phyloP scores from a whole-genome alignment of 1,284 basidiomycete genomes.

The Boletus smithii region DNA sequence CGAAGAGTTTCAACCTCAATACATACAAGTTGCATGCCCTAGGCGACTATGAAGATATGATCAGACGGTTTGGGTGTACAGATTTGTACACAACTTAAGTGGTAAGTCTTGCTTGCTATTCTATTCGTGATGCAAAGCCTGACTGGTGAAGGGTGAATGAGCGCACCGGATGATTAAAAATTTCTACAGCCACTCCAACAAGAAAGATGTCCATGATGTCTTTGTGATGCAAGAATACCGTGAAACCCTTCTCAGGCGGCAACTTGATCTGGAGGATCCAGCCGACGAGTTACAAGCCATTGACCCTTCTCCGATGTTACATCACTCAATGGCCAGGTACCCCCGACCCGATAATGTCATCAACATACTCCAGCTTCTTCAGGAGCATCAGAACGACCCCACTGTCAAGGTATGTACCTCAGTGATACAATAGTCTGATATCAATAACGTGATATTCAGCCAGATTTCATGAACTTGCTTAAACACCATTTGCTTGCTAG shows the following conservation, averaged over 20 bases:
- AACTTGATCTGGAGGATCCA: not conserved
- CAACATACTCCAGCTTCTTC: too few species aligned
- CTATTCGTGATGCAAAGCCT: too few species aligned
- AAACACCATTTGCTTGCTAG: constrained; percentile 17
- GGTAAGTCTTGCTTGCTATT: not conserved
- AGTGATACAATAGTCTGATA: too few species aligned
- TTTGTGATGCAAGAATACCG: not conserved
- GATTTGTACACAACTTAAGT: constrained; percentile 1
- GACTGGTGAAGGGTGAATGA: constrained; percentile 1
- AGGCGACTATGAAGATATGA: not conserved
- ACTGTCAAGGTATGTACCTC: constrained; percentile 6
- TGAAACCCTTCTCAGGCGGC: not conserved
- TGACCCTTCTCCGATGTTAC: not conserved
- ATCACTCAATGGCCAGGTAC: not conserved
- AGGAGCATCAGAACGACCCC: constrained; percentile 5
- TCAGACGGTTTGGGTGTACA: not conserved
- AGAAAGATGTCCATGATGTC: not conserved
- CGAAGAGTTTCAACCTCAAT: not conserved
- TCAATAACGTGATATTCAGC: not conserved
- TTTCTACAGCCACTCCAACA: not conserved
- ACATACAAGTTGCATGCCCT: not conserved
- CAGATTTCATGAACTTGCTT: not conserved
- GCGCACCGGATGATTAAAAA: constrained; percentile 1
- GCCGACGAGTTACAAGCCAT: too few species aligned
- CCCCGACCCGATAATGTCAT: not conserved